Percentiles rank a stretch among this genome's conserved stretches.
These are phyloP conservation scores for Periconia sp. DNA, from an alignment of 2,329 filamentous ascomycete genomes.

Conservation along the genomic window DNA sequence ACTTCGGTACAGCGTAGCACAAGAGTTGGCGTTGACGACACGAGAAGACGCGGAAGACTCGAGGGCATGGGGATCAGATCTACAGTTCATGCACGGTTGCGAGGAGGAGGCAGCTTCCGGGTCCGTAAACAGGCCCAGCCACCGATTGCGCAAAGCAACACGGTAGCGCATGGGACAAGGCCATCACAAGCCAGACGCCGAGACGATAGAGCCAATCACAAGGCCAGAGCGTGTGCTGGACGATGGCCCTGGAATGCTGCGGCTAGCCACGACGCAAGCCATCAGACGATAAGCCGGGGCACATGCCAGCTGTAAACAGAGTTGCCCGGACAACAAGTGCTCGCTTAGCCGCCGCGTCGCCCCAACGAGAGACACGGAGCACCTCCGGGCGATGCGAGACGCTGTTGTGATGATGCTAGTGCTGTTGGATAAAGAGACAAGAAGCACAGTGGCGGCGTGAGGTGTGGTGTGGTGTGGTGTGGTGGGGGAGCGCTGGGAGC, in stretches of 20 bases:
- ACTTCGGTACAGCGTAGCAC: slow-evolving; percentile 13
- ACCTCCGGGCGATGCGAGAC: too few relatives aligned
- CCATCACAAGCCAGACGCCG: slow-evolving; percentile 17
- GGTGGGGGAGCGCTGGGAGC: too few relatives aligned
- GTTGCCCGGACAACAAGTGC: slow-evolving; percentile 19
- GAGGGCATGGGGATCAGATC: slow-evolving; percentile 35
- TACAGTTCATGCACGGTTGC: slow-evolving; percentile 40
- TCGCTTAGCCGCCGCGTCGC: slow-evolving; percentile 4
- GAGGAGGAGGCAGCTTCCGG: slow-evolving; percentile 30
- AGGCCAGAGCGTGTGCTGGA: background rate
- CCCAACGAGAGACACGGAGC: too few relatives aligned
- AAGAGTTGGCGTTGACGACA: slow-evolving; percentile 10
- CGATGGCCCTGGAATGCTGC: slow-evolving; percentile 15
- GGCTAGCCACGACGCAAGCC: slow-evolving; percentile 7
- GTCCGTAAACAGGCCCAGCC: slow-evolving; percentile 43
- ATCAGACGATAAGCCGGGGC: slow-evolving; percentile 2
- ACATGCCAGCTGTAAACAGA: slow-evolving; percentile 21
- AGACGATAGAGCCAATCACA: slow-evolving; percentile 18
- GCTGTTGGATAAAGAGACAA: too few relatives aligned
- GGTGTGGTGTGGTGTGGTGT: too few relatives aligned
- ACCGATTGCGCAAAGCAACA: slow-evolving; percentile 28
- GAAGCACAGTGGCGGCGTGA: too few relatives aligned
- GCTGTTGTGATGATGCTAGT: too few relatives aligned
- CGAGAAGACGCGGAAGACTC: slow-evolving; percentile 1
- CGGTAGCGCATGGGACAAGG: slow-evolving; percentile 11